Evolutionary conservation across 192 early-diverging fungal genomes (phyloP).

Genomic region (Gonapodya prolifera): DNA sequence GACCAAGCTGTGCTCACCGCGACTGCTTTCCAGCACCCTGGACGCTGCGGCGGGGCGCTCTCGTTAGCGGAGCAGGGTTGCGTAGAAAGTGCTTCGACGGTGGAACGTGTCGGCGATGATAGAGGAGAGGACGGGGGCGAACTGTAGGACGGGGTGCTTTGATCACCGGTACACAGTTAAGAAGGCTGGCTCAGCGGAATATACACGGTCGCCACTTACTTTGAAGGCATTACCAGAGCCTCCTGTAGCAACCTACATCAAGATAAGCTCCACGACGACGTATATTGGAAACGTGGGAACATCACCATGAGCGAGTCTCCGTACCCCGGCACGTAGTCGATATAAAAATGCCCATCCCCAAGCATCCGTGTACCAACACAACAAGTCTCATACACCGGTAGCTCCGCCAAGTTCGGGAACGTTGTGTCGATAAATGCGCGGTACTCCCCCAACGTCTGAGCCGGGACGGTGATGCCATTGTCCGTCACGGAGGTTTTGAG

Average conservation of each 20-base stretch:
- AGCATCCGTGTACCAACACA: conserved; percentile 40
- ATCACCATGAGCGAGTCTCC: not conserved
- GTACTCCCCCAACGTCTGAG: conserved; percentile 17
- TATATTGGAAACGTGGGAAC: conserved; percentile 5
- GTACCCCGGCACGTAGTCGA: conserved; percentile 22
- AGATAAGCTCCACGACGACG: not conserved
- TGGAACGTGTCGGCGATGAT: not conserved
- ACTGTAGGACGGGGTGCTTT: not conserved
- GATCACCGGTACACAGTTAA: not conserved
- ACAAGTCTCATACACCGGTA: conserved; percentile 21
- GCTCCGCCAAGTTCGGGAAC: conserved; percentile 21
- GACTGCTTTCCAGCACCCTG: not conserved
- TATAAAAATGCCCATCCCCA: conserved; percentile 35
- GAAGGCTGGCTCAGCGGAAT: not conserved
- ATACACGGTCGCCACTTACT: conserved; percentile 20
- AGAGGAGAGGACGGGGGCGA: not conserved
- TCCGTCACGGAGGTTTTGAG: conserved; percentile 17
- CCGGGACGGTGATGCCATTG: conserved; percentile 16
- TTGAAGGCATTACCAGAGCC: conserved; percentile 50
- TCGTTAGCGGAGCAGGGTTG: not conserved
- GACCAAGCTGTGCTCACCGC: not conserved
- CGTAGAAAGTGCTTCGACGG: not conserved
- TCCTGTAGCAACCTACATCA: conserved; percentile 43
- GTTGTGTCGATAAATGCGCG: conserved; percentile 20
- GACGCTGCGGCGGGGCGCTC: not conserved